Conservation (phyloP, 768 basidiomycete species). For the Mrakia gelida region DNA sequence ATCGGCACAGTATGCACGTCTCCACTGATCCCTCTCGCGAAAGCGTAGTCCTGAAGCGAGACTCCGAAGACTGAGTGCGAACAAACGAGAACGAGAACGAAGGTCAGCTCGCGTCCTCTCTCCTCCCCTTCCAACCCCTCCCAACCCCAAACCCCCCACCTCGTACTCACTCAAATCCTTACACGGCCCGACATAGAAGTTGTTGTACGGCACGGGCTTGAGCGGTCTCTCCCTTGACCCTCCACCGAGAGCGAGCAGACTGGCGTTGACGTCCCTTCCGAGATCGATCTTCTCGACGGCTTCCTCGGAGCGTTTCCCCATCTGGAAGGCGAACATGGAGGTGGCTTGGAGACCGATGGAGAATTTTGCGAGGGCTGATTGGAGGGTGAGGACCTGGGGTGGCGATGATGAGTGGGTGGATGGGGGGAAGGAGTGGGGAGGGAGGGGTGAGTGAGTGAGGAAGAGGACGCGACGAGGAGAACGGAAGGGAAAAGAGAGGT, state of each 20-base stretch:
- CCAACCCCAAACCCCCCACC: neutral
- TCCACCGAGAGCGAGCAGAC: constrained; percentile 3
- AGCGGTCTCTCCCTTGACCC: neutral
- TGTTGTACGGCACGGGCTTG: constrained; percentile 17
- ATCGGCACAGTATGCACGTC: neutral
- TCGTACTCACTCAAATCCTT: constrained; percentile 21
- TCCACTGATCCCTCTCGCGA: constrained; percentile 13
- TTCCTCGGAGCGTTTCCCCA: constrained; percentile 28
- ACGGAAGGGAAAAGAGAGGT: neutral
- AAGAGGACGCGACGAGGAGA: neutral
- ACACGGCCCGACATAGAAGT: constrained; percentile 22
- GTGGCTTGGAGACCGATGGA: constrained; percentile 28
- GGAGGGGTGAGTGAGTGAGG: neutral
- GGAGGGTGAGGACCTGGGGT: constrained; percentile 15
- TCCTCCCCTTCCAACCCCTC: neutral
- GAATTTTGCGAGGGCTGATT: constrained; percentile 16
- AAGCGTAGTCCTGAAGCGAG: constrained; percentile 30
- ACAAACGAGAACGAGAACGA: neutral
- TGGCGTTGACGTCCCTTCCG: constrained; percentile 9
- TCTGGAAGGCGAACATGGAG: constrained; percentile 23
- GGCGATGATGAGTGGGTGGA: too few species aligned
- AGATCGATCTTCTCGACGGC: constrained; percentile 18
- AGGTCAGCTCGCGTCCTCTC: neutral
- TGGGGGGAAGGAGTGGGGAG: neutral
- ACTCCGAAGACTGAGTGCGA: constrained; percentile 3